Percentiles rank a stretch among this genome's conserved stretches.
phyloP scores from a whole-genome alignment of 2,329 filamentous ascomycete genomes.

The Neonectria coccinea region DNA sequence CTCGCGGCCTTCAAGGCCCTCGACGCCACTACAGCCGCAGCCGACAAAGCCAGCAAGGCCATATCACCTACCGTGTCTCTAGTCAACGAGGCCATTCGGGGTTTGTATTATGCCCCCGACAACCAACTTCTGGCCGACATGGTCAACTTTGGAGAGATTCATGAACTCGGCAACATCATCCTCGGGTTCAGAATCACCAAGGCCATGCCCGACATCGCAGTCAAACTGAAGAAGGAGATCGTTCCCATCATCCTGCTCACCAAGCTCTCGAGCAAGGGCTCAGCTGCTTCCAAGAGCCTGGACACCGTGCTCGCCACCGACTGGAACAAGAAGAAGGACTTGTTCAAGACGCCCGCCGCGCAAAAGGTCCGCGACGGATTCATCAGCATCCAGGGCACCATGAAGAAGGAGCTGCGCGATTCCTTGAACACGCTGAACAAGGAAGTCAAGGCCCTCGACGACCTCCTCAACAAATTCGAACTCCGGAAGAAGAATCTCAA shows the following conservation, averaged over 20 bases:
- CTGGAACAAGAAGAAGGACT: constrained; percentile 34
- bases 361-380: constrained; percentile 24
- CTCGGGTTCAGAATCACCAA: constrained; percentile 26
- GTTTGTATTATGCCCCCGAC: not conserved
- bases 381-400: constrained; percentile 23
- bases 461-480: constrained; percentile 19
- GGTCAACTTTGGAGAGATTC: not conserved
- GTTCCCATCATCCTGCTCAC: constrained; percentile 22
- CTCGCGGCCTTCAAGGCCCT: constrained; percentile 27
- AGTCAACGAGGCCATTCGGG: not conserved
- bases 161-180: constrained; percentile 25
- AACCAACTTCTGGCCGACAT: not conserved
- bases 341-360: constrained; percentile 23
- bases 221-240: constrained; percentile 25
- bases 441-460: constrained; percentile 25
- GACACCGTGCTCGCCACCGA: constrained; percentile 27
- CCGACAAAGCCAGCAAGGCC: not conserved
- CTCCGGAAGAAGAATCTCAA: constrained; percentile 28
- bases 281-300: constrained; percentile 10
- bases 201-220: constrained; percentile 22
- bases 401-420: constrained; percentile 27
- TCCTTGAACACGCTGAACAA: constrained; percentile 29
- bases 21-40: not conserved
- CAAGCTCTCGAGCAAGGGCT: constrained; percentile 20
- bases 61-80: not conserved